Evolutionary conservation across 2,329 filamentous ascomycete species (phyloP).

Genomic region (Cryphonectria radicalis): DNA sequence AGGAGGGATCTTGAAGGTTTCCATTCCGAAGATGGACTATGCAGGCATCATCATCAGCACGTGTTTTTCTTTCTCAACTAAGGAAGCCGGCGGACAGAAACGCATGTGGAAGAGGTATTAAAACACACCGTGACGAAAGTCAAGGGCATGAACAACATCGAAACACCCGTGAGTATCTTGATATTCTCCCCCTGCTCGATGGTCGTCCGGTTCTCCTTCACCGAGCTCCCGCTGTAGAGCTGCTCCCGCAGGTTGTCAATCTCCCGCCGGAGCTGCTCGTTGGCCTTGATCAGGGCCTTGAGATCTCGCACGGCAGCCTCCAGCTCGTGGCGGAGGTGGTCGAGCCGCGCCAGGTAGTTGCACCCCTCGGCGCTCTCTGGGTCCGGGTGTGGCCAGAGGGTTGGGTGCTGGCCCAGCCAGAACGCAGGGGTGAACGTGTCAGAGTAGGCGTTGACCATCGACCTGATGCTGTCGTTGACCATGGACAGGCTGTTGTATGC

Average conservation of each 20-base stretch:
- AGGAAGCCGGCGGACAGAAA: neutral
- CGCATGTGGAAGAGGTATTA: neutral
- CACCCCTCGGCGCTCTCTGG: slow-evolving; percentile 49
- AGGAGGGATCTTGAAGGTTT: slow-evolving; percentile 47
- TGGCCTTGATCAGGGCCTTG: slow-evolving; percentile 51
- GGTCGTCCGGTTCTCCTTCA: slow-evolving; percentile 63
- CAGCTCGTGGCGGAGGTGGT: slow-evolving; percentile 50
- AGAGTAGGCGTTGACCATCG: slow-evolving; percentile 60
- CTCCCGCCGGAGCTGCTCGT: slow-evolving; percentile 58
- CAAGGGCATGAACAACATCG: slow-evolving; percentile 64
- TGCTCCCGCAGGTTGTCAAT: slow-evolving; percentile 63
- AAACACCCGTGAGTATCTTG: slow-evolving; percentile 62
- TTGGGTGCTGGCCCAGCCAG: slow-evolving; percentile 59
- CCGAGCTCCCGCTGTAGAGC: slow-evolving; percentile 65
- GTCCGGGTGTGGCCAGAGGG: slow-evolving; percentile 58
- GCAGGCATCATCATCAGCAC: neutral
- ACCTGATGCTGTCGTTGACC: slow-evolving; percentile 62
- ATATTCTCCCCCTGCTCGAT: slow-evolving; percentile 69
- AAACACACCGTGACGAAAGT: slow-evolving; percentile 60
- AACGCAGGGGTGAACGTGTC: slow-evolving; percentile 63
- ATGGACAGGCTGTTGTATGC: slow-evolving; percentile 64
- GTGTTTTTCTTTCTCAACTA: neutral
- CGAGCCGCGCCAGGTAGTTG: slow-evolving; percentile 55
- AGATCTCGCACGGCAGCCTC: slow-evolving; percentile 57
- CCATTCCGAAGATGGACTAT: slow-evolving; percentile 59